These are phyloP conservation scores for Pleurotus ostreatus DNA, from an alignment of 768 basidiomycete species.

Conservation along the genomic window DNA sequence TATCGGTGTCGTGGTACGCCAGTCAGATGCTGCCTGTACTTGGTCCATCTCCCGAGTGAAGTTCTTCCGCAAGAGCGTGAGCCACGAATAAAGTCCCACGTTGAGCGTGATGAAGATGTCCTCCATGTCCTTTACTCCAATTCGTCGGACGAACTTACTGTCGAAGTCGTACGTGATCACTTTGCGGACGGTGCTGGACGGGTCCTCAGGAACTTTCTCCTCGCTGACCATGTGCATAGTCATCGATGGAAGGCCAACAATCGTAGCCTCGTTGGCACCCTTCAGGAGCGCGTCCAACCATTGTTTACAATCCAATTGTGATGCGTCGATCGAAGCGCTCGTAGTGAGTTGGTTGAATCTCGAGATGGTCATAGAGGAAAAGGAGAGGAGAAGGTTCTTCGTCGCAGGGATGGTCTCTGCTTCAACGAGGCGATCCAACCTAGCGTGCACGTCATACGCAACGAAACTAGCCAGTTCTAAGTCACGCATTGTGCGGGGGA, in stretches of 20 bases:
- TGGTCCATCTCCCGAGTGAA: conserved; percentile 77
- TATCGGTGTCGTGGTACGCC: conserved; percentile 35
- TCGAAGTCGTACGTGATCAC: conserved; percentile 66
- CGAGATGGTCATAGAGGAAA: conserved; percentile 74
- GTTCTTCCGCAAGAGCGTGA: conserved; percentile 73
- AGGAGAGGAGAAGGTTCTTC: conserved; percentile 67
- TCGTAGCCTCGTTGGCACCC: conserved; percentile 63
- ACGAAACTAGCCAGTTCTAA: conserved; percentile 73
- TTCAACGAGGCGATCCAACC: conserved; percentile 59
- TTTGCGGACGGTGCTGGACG: conserved; percentile 15
- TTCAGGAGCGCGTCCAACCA: conserved; percentile 64
- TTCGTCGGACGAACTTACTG: conserved; percentile 58
- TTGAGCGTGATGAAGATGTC: conserved; percentile 87
- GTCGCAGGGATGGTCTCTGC: conserved; percentile 44
- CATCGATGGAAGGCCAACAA: conserved; percentile 81
- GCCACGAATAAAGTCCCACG: conserved; percentile 77
- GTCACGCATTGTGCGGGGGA: conserved; percentile 78
- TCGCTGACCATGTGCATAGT: conserved; percentile 76
- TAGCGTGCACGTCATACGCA: conserved; percentile 64
- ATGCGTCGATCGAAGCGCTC: conserved; percentile 26
- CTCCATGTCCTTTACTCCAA: conserved; percentile 52
- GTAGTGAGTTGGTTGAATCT: conserved; percentile 63
- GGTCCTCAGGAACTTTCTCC: conserved; percentile 39
- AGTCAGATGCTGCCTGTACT: conserved; percentile 54
- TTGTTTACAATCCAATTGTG: conserved; percentile 38